These are phyloP conservation scores for Metschnikowia shivogae DNA, from an alignment of 805 yeast species.

Conservation along the genomic window DNA sequence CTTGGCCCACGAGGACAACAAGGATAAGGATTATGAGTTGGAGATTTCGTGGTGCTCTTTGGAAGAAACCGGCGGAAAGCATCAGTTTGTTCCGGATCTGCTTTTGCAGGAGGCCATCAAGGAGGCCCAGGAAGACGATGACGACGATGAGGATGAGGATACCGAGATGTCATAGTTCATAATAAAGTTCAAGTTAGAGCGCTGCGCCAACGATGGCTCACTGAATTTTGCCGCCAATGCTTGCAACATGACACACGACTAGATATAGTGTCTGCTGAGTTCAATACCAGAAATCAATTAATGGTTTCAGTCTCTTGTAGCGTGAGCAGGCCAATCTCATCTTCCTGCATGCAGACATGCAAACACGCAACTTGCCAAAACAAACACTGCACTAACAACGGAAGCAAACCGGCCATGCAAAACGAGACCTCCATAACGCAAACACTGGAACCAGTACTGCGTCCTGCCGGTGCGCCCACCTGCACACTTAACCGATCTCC, in stretches of 20 bases:
- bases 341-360: slow-evolving; percentile 3
- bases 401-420: too few species aligned
- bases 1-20: slow-evolving; percentile 94
- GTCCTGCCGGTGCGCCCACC: not conserved
- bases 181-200: not conserved
- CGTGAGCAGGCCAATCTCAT: not conserved
- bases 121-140: slow-evolving; percentile 78
- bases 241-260: not conserved
- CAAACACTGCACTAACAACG: not conserved
- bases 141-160: slow-evolving; percentile 66
- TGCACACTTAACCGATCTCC: not conserved
- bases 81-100: slow-evolving; percentile 75
- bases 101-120: slow-evolving; percentile 78
- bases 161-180: slow-evolving; percentile 15
- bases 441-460: not conserved
- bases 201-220: too few species aligned
- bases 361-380: slow-evolving; percentile 2
- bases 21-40: slow-evolving; percentile 94
- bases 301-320: too few species aligned
- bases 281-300: too few species aligned
- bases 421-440: too few species aligned
- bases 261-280: too few species aligned
- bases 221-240: not conserved
- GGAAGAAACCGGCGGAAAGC: slow-evolving; percentile 74
- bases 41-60: slow-evolving; percentile 87